phyloP scores from a whole-genome alignment of 441 rosid species.

The Syzygium malaccense region DNA sequence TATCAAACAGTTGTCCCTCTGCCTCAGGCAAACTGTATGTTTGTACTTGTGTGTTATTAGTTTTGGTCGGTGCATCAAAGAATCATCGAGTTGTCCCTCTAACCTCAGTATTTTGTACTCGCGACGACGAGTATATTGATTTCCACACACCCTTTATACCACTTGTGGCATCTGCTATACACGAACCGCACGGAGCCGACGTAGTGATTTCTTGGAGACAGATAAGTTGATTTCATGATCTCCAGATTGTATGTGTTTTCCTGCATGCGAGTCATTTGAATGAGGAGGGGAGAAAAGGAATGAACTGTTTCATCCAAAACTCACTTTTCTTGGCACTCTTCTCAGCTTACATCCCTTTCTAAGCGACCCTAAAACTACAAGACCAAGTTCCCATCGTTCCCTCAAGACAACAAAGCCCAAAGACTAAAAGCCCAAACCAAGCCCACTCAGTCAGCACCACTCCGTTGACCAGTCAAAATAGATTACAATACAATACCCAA shows the following conservation, averaged over 20 bases:
- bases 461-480: not conserved
- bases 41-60: not conserved
- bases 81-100: not conserved
- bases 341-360: not conserved
- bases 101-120: not conserved
- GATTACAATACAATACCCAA: not conserved
- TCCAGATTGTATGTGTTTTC: not conserved
- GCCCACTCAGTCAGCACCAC: not conserved
- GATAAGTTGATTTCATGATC: not conserved
- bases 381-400: not conserved
- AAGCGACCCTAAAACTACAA: not conserved
- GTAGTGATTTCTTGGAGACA: not conserved
- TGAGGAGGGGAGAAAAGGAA: not conserved
- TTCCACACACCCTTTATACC: not conserved
- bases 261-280: not conserved
- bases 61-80: not conserved
- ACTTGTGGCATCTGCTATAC: not conserved
- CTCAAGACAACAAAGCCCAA: not conserved
- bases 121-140: not conserved
- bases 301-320: not conserved
- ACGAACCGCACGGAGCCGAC: rapidly evolving
- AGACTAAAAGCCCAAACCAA: not conserved
- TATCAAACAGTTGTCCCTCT: not conserved
- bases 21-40: not conserved
- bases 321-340: not conserved